Evolutionary conservation across 2,329 filamentous ascomycete species (phyloP).

Genomic region (Fusarium dimerum): DNA sequence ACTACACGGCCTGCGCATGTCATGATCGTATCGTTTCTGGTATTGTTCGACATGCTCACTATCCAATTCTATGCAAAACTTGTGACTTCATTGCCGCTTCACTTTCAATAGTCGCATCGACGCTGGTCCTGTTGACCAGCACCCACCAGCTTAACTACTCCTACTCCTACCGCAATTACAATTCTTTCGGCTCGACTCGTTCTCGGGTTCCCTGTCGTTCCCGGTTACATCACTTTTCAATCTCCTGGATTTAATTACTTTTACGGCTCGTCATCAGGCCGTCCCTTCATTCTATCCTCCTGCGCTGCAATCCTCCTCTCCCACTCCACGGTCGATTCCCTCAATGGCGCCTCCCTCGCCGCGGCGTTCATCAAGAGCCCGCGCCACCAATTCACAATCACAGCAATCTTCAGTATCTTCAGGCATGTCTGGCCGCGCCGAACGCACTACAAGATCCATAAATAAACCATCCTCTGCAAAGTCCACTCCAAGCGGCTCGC

Average conservation of each 20-base stretch:
- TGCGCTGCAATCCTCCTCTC: conserved; percentile 24
- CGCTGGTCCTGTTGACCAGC: conserved; percentile 17
- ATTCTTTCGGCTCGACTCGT: conserved; percentile 18
- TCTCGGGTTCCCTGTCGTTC: conserved; percentile 5
- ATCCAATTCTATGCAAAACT: conserved; percentile 27
- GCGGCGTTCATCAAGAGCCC: conserved; percentile 89
- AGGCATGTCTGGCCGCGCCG: conserved; percentile 73
- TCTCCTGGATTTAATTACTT: neutral
- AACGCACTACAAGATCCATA: conserved; percentile 72
- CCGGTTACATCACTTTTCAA: neutral
- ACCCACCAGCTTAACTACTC: conserved; percentile 7
- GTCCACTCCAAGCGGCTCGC: conserved; percentile 71
- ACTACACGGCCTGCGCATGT: conserved; percentile 16
- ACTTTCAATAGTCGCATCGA: conserved; percentile 24
- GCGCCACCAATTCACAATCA: conserved; percentile 73
- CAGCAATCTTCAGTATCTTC: conserved; percentile 81
- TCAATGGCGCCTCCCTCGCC: conserved; percentile 67
- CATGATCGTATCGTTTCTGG: conserved; percentile 22
- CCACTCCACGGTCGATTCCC: conserved; percentile 32
- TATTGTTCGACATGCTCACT: conserved; percentile 29
- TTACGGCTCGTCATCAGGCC: too few relatives aligned
- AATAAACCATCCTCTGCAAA: conserved; percentile 75
- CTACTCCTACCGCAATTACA: conserved; percentile 17
- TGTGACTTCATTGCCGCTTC: conserved; percentile 22
- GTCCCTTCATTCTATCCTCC: conserved; percentile 1